Percentiles rank a stretch among this genome's conserved stretches.
phyloP scores from a whole-genome alignment of 2,329 filamentous ascomycete genomes.

The Cercospora janseana region DNA sequence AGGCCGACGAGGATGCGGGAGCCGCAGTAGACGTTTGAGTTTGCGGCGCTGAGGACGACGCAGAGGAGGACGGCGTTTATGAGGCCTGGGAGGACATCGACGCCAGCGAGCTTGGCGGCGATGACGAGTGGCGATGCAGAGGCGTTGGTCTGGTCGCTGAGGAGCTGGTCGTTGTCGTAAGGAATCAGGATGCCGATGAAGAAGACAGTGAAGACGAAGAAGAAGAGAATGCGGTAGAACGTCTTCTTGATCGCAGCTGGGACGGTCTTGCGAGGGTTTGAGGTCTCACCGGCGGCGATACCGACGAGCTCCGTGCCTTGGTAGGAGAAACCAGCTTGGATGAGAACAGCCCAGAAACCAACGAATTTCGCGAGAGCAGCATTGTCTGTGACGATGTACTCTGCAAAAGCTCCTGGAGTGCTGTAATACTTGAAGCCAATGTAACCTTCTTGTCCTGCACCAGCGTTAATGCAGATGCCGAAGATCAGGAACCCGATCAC shows the following conservation, averaged over 20 bases:
- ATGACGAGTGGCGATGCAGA: constrained; percentile 66
- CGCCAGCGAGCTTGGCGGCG: constrained; percentile 60
- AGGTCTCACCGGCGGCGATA: constrained; percentile 53
- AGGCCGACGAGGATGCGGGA: constrained; percentile 67
- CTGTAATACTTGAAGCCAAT: constrained; percentile 57
- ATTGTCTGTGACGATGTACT: constrained; percentile 33
- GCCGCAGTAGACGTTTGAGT: constrained; percentile 67
- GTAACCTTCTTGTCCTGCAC: constrained; percentile 53
- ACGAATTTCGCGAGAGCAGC: constrained; percentile 37
- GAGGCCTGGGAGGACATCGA: constrained; percentile 59
- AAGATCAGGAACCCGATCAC: constrained; percentile 49
- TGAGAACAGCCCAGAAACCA: constrained; percentile 58
- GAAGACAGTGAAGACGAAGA: constrained; percentile 40
- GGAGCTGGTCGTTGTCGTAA: constrained; percentile 38
- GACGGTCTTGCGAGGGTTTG: constrained; percentile 51
- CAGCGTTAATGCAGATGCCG: constrained; percentile 43
- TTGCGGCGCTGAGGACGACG: constrained; percentile 66
- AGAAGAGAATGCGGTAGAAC: constrained; percentile 40
- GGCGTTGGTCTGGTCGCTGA: constrained; percentile 42
- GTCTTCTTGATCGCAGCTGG: constrained; percentile 40
- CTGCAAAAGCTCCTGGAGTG: constrained; percentile 41
- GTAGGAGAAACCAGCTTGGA: constrained; percentile 58
- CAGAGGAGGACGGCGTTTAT: constrained; percentile 71
- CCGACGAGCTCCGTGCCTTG: constrained; percentile 56
- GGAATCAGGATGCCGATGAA: constrained; percentile 40